phyloP scores from a whole-genome alignment of 1,139 yeast species.

The Suhomyces maxii region DNA sequence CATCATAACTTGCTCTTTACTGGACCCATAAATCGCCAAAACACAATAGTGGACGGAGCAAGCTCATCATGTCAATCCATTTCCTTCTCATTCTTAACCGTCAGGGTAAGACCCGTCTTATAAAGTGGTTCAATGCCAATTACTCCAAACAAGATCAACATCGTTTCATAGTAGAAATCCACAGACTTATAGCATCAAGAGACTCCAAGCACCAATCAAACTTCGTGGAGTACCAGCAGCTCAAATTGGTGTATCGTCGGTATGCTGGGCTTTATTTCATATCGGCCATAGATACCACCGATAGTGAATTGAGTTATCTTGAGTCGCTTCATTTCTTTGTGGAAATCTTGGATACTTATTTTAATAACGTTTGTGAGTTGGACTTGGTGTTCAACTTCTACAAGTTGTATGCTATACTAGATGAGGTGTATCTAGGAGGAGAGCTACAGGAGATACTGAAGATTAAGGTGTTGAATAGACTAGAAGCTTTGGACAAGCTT shows the following conservation, averaged over 20 bases:
- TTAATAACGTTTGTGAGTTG: slow-evolving; percentile 89
- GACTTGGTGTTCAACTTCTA: slow-evolving; percentile 83
- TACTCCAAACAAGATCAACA: slow-evolving; percentile 48
- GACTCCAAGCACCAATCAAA: slow-evolving; percentile 83
- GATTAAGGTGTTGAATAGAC: slow-evolving; percentile 52
- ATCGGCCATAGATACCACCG: slow-evolving; percentile 70
- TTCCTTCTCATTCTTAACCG: slow-evolving; percentile 81
- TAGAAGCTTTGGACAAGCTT: slow-evolving; percentile 49
- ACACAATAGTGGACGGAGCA: background rate
- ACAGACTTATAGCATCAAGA: slow-evolving; percentile 75
- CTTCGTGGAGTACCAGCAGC: slow-evolving; percentile 71
- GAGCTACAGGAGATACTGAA: slow-evolving; percentile 76
- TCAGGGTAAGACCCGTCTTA: slow-evolving; percentile 88
- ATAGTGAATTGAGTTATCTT: slow-evolving; percentile 77
- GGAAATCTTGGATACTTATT: slow-evolving; percentile 82
- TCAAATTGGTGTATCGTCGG: slow-evolving; percentile 79
- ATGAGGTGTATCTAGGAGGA: slow-evolving; percentile 77
- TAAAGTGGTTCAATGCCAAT: slow-evolving; percentile 67
- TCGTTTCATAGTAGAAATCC: slow-evolving; percentile 66
- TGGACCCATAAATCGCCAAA: background rate
- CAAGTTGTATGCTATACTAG: slow-evolving; percentile 67
- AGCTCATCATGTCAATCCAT: slow-evolving; percentile 58
- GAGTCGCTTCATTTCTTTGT: slow-evolving; percentile 88
- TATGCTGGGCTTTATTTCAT: slow-evolving; percentile 92
- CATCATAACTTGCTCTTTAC: background rate